phyloP scores from a whole-genome alignment of 2,329 filamentous ascomycete genomes.

The Fusarium setosum region DNA sequence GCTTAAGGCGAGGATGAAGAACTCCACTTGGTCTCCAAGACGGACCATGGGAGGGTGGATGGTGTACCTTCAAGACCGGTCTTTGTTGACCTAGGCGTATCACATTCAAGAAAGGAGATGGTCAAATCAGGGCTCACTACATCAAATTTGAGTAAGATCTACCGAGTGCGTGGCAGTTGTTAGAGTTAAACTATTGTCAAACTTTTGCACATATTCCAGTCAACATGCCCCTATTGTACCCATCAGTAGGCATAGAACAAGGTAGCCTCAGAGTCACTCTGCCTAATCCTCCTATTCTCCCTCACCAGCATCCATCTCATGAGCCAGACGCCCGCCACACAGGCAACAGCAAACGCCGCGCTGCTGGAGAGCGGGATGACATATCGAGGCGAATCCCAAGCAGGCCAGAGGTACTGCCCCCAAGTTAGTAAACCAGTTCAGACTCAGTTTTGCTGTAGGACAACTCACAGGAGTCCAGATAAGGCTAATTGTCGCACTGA shows the following conservation, averaged over 20 bases:
- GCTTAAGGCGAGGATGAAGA: too few relatives aligned
- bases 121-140: too few relatives aligned
- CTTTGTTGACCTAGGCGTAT: too few relatives aligned
- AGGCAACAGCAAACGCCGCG: slow-evolving; percentile 45
- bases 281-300: slow-evolving; percentile 42
- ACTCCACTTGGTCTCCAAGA: too few relatives aligned
- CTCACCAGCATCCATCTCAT: slow-evolving; percentile 42
- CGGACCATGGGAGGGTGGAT: too few relatives aligned
- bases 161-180: too few relatives aligned
- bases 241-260: slow-evolving; percentile 39
- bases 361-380: slow-evolving; percentile 33
- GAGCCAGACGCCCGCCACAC: slow-evolving; percentile 44
- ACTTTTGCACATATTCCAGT: too few relatives aligned
- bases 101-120: too few relatives aligned
- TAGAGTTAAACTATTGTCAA: too few relatives aligned
- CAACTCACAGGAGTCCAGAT: slow-evolving; percentile 36
- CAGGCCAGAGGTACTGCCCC: slow-evolving; percentile 32
- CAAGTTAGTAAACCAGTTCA: background rate
- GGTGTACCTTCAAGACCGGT: too few relatives aligned
- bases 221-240: too few relatives aligned
- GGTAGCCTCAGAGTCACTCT: slow-evolving; percentile 36
- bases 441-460: background rate
- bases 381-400: slow-evolving; percentile 36
- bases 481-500: slow-evolving; percentile 30
- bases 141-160: too few relatives aligned